phyloP scores from a whole-genome alignment of 2,329 filamentous ascomycete genomes.

The Colletotrichum sp. region DNA sequence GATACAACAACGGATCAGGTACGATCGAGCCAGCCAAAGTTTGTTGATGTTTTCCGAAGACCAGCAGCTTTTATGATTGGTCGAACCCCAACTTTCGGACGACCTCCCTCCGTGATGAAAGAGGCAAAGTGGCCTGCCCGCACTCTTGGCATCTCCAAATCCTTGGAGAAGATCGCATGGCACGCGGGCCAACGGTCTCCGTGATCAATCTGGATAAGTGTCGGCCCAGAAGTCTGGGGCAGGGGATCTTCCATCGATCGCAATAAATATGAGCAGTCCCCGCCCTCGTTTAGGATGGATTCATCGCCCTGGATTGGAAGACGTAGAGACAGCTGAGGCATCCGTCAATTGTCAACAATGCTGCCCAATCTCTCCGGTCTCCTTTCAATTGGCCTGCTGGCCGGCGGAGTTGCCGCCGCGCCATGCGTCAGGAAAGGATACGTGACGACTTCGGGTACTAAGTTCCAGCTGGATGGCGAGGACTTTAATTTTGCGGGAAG shows the following conservation, averaged over 20 bases:
- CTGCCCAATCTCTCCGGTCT: constrained; percentile 10
- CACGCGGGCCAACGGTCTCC: constrained; percentile 14
- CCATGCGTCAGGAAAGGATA: constrained; percentile 40
- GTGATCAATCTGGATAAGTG: not conserved
- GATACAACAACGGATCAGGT: not conserved
- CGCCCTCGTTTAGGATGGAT: not conserved
- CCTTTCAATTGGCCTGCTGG: constrained; percentile 19
- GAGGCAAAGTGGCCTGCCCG: not conserved
- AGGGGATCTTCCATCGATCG: not conserved
- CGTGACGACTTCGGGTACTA: constrained; percentile 52
- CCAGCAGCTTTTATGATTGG: not conserved
- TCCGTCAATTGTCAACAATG: not conserved
- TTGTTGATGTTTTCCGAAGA: not conserved
- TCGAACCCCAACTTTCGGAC: constrained; percentile 3
- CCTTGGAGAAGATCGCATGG: not conserved
- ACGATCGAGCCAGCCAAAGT: not conserved
- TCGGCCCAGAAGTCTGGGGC: not conserved
- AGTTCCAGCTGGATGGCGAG: constrained; percentile 59
- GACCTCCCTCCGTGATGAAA: not conserved
- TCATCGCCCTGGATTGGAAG: not conserved
- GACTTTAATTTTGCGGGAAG: constrained; percentile 62
- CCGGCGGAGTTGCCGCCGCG: constrained; percentile 8
- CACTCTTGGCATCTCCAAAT: constrained; percentile 11
- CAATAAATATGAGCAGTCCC: constrained; percentile 6
- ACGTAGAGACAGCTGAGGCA: not conserved